Evolutionary conservation across 352 stramenopile genomes (phyloP).

Genomic region (Globisporangium middletonii): DNA sequence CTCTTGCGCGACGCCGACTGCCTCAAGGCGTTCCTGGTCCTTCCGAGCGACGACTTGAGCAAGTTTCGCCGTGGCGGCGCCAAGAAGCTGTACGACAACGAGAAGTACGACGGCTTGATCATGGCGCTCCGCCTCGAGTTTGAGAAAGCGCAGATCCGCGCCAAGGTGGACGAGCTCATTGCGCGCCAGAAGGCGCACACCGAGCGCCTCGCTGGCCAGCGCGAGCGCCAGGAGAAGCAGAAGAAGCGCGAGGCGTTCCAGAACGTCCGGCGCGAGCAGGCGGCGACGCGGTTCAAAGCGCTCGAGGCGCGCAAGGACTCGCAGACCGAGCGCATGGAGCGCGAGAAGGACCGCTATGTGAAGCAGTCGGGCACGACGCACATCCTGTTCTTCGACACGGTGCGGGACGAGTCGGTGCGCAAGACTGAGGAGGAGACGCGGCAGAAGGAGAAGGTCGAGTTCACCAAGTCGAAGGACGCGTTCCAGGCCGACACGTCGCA

Average conservation of each 20-base stretch:
- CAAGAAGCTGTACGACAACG: slow-evolving; percentile 72
- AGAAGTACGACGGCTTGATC: slow-evolving; percentile 76
- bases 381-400: slow-evolving; percentile 83
- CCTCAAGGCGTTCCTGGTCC: slow-evolving; percentile 78
- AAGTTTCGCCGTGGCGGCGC: slow-evolving; percentile 65
- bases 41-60: slow-evolving; percentile 61
- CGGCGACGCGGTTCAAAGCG: slow-evolving; percentile 66
- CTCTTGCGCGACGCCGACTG: slow-evolving; percentile 73
- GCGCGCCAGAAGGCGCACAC: slow-evolving; percentile 69
- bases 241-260: slow-evolving; percentile 65
- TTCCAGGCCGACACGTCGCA: slow-evolving; percentile 85
- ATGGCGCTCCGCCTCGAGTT: slow-evolving; percentile 77
- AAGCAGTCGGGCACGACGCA: slow-evolving; percentile 69
- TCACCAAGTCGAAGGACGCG: slow-evolving; percentile 84
- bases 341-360: slow-evolving; percentile 78
- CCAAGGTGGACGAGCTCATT: slow-evolving; percentile 65
- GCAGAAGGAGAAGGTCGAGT: slow-evolving; percentile 85
- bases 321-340: slow-evolving; percentile 71
- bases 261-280: slow-evolving; percentile 72
- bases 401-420: slow-evolving; percentile 62
- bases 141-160: slow-evolving; percentile 80
- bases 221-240: slow-evolving; percentile 51
- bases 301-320: slow-evolving; percentile 74
- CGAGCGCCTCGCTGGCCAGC: slow-evolving; percentile 55
- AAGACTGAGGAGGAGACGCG: slow-evolving; percentile 77